Percentiles rank a stretch among this genome's conserved stretches.
Conservation (phyloP, 106 monocot species). For the Hemerocallis citrina region DNA sequence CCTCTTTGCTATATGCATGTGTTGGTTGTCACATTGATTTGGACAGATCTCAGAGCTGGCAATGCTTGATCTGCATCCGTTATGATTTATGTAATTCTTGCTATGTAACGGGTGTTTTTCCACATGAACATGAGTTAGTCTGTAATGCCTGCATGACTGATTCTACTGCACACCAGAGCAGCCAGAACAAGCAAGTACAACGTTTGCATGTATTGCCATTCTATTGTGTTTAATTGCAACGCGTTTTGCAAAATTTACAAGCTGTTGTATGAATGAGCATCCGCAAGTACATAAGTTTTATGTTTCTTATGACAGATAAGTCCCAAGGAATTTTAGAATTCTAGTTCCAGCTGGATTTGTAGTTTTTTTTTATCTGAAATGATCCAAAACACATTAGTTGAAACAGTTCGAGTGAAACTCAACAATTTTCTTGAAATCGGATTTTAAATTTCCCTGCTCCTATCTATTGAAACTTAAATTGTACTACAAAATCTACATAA, state of each 20-base stretch:
- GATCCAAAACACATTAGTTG: neutral
- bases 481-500: no score
- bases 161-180: neutral
- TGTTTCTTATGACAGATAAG: neutral
- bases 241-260: neutral
- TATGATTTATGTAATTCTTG: conserved; percentile 1
- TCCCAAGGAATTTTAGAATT: neutral
- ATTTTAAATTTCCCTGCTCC: no score
- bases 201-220: conserved; percentile 4
- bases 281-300: neutral
- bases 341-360: no score
- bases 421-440: neutral
- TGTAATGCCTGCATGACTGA: neutral
- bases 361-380: no score
- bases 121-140: conserved; percentile 5
- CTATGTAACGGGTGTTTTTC: neutral
- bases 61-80: neutral
- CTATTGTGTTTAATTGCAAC: neutral
- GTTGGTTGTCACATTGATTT: conserved; percentile 8
- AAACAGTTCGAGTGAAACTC: neutral
- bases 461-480: no score
- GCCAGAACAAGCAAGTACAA: neutral
- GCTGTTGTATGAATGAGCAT: neutral
- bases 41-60: neutral
- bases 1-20: conserved; percentile 10